Evolutionary conservation across 257 asterid species (phyloP).

Genomic region (Euphrasia confusa): DNA sequence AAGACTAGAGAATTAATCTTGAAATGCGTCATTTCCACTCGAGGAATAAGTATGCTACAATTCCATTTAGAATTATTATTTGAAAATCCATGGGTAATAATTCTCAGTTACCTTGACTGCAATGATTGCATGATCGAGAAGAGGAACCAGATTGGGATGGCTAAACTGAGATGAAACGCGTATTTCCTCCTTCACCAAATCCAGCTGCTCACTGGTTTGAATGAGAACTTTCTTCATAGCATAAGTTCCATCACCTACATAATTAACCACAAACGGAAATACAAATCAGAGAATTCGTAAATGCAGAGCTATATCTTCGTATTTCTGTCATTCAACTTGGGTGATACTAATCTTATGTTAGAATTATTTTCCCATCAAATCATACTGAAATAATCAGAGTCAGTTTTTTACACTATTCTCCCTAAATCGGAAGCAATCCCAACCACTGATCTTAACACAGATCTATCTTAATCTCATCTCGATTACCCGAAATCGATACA

Average conservation of each 20-base stretch:
- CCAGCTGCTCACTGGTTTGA: conserved; percentile 81
- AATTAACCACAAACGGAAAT: conserved; percentile 15
- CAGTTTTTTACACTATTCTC: not conserved
- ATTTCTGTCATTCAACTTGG: conserved; percentile 3
- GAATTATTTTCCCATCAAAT: not conserved
- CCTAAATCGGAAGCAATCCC: not conserved
- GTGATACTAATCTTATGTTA: not conserved
- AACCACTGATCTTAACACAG: not conserved
- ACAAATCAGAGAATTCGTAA: conserved; percentile 22
- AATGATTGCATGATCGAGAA: conserved; percentile 93
- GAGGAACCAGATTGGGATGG: conserved; percentile 95
- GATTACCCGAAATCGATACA: not conserved
- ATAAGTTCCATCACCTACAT: conserved; percentile 88
- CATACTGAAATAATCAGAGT: conserved; percentile 2
- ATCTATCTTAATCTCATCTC: conserved; percentile 22
- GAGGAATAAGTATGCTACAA: too few species aligned
- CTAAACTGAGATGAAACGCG: conserved; percentile 85
- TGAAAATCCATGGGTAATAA: too few species aligned
- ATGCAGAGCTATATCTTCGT: not conserved
- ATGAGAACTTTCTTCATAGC: conserved; percentile 98
- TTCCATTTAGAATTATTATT: too few species aligned
- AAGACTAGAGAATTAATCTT: conserved; percentile 11
- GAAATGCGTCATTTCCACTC: too few species aligned
- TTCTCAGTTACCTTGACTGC: conserved; percentile 71
- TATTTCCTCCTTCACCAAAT: conserved; percentile 87